Conservation (phyloP, 2,329 filamentous ascomycete genomes). For the Penicillium sp. region DNA sequence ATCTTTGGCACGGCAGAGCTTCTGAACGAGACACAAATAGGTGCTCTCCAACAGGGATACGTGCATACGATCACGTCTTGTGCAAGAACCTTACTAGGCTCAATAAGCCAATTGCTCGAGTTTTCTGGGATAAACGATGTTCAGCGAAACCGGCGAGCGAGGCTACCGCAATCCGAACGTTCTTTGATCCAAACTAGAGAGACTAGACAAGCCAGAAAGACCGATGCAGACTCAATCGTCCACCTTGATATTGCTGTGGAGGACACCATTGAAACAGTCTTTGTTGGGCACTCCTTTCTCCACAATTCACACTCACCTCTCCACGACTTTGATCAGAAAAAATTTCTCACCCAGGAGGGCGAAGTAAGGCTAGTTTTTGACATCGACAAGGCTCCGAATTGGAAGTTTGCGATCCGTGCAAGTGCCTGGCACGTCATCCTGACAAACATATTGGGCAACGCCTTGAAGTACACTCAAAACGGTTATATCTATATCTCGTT, state of each 20-base stretch:
- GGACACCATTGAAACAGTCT: background rate
- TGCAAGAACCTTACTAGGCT: constrained; percentile 40
- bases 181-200: too few relatives aligned
- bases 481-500: background rate
- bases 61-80: constrained; percentile 37
- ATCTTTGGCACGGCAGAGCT: constrained; percentile 32
- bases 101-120: constrained; percentile 37
- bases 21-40: constrained; percentile 26
- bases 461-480: background rate
- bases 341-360: background rate
- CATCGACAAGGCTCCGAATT: background rate
- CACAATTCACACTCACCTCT: background rate
- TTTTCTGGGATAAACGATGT: constrained; percentile 26
- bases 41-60: constrained; percentile 26
- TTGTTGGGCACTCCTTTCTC: background rate
- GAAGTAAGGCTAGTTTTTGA: background rate
- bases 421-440: background rate
- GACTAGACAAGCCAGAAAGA: background rate
- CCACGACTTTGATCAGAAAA: background rate
- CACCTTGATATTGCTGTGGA: background rate
- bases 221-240: background rate
- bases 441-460: background rate
- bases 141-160: background rate
- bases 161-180: background rate
- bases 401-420: background rate